A percentile compares a stretch with the other conserved stretches of the same genome.
Conservation (phyloP, 2,329 filamentous ascomycete species). For the Aspergillus udagawae region DNA sequence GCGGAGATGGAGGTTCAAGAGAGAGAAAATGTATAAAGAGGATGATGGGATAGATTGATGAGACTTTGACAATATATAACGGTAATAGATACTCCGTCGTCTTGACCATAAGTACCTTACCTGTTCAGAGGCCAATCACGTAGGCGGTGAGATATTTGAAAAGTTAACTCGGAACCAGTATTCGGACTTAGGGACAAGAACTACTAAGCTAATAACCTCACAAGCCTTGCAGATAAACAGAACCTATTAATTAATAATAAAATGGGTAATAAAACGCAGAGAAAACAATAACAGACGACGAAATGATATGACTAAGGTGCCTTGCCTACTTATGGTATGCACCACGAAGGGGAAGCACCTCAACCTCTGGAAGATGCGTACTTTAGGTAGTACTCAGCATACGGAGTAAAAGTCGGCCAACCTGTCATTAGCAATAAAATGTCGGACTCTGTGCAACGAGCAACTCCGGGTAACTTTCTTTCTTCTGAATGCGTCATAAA, state of each 20-base stretch:
- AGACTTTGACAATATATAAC: not conserved
- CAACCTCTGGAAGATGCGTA: not conserved
- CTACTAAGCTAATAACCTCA: not conserved
- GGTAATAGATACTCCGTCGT: not conserved
- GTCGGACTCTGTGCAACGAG: not conserved
- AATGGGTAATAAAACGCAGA: not conserved
- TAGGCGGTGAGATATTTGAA: not conserved
- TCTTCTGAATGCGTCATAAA: not conserved
- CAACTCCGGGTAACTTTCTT: not conserved
- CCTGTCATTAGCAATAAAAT: not conserved
- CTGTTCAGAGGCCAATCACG: not conserved
- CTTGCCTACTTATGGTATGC: not conserved
- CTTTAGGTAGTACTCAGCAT: not conserved
- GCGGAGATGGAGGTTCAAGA: not conserved
- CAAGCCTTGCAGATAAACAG: not conserved
- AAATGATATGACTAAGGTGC: too few relatives aligned
- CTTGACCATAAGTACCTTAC: not conserved
- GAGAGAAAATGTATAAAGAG: not conserved
- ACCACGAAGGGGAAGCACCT: not conserved
- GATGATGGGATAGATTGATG: not conserved
- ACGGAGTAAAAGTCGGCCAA: not conserved
- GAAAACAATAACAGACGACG: too few relatives aligned
- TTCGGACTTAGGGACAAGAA: not conserved
- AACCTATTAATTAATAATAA: not conserved
- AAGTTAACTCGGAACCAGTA: not conserved